Evolutionary conservation across 192 early-diverging fungal genomes (phyloP), one percentile per base, ranked within the genome.

Genomic region (Kickxella alabastrina): DNA sequence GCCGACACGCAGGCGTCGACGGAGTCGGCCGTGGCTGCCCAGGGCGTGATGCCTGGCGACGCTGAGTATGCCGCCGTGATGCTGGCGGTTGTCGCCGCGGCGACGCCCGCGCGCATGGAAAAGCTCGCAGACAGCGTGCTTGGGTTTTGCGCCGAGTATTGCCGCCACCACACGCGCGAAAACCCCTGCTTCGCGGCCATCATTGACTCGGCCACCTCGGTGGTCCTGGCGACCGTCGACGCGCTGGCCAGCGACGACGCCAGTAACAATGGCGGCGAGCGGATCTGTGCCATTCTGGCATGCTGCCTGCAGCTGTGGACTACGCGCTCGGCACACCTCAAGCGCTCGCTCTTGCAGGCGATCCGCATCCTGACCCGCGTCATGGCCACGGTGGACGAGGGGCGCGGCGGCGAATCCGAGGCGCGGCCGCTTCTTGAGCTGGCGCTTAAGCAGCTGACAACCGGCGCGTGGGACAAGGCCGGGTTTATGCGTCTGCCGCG

Each of bases 101-200:
- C 65, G 0, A 61, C 50, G 32, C 65, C 65, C 0, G 42, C 50
- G 18, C 57, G 59, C 9, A 39, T 68, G 26, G 23, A 46, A 2
- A 43, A 32, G 19, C 25, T 68, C 14, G 26, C 48, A 15, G 42
- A 53, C 5, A 27, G 18, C 4, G 61, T 75, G 14, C 44, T 75
- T 27, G 54, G 32, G 5, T 75, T 75, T 44, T 75, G 73, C 21
- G 45, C 54, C 45, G 73, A 75, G 18, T 75, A 67, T 29, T 57
- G 60, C 41, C 34, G 53, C 29, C 51, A 23, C 27, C 45, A 75
- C 23, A 27, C 26, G 3, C 57, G 65, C 31, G 73, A 75, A 45
- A 75, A 61, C 34, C 34, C 61, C 7, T 68, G 65, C 32, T 43
- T 31, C 1, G 34, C 57, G 13, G 25, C 23, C 3, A 44, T 75